Percentiles rank a stretch among this genome's conserved stretches.
phyloP scores from a whole-genome alignment of 1,284 basidiomycete genomes.

The Cutaneotrichosporon mucoides region DNA sequence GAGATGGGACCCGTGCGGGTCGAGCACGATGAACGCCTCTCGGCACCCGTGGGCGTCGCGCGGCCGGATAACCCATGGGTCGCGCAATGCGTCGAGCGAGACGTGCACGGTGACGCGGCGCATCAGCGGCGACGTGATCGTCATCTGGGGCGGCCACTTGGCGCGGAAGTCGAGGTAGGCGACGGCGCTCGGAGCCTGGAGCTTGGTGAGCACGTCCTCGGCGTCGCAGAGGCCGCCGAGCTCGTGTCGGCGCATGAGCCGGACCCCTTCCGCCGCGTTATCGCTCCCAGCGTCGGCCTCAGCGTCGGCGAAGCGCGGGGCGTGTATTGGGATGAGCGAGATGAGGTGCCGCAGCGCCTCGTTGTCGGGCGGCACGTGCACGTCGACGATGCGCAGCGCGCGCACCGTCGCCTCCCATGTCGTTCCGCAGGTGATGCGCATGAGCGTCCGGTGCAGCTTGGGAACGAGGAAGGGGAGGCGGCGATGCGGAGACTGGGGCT shows the following conservation, averaged over 20 bases:
- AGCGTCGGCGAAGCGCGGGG: neutral
- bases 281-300: neutral
- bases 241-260: slow-evolving; percentile 1
- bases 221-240: neutral
- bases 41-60: neutral
- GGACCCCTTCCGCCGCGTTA: neutral
- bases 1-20: neutral
- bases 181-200: neutral
- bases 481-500: neutral
- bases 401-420: neutral
- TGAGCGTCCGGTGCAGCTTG: neutral
- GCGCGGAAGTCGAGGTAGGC: slow-evolving; percentile 1
- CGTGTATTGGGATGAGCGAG: neutral
- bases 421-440: neutral
- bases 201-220: slow-evolving; percentile 5
- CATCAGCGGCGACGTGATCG: neutral
- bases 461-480: neutral
- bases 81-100: neutral
- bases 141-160: neutral
- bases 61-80: slow-evolving; percentile 1
- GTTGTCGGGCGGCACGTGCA: neutral
- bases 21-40: neutral
- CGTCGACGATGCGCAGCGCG: slow-evolving; percentile 1
- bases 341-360: slow-evolving; percentile 3
- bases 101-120: neutral